These are phyloP conservation scores for Populus alba DNA, from an alignment of 345 rosid genomes.

Conservation along the genomic window DNA sequence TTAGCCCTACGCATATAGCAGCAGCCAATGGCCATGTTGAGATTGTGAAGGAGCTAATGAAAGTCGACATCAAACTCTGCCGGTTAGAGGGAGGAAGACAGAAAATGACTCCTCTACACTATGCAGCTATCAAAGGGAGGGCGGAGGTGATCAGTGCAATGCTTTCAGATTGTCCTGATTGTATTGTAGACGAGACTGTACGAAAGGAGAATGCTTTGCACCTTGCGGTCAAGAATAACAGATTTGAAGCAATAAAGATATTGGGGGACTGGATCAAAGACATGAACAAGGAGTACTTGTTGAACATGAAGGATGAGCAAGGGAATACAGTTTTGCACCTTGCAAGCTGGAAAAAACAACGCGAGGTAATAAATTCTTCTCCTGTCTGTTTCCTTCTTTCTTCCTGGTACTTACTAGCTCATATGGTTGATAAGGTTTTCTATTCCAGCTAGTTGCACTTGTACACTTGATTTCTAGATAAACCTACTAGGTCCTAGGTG, in stretches of 20 bases:
- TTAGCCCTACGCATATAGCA: constrained; percentile 12
- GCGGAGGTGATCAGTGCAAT: not conserved
- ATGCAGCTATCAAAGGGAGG: constrained; percentile 11
- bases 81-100: constrained; percentile 9
- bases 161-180: constrained; percentile 5
- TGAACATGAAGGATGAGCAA: constrained; percentile 13
- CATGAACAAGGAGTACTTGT: not conserved
- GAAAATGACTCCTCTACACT: constrained; percentile 12
- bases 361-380: not conserved
- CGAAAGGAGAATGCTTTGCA: constrained; percentile 12
- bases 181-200: not conserved
- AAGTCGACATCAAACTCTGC: constrained; percentile 11
- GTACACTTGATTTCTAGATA: too few species aligned
- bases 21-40: constrained; percentile 14
- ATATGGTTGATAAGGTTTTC: too few species aligned
- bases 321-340: constrained; percentile 19
- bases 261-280: not conserved
- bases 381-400: not conserved
- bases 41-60: constrained; percentile 5
- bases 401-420: not conserved
- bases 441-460: too few species aligned
- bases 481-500: too few species aligned
- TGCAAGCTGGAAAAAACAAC: constrained; percentile 10
- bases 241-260: constrained; percentile 8
- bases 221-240: constrained; percentile 9